Percentiles rank a stretch among this genome's conserved stretches.
Evolutionary conservation across 2,329 filamentous ascomycete genomes (phyloP).

Genomic region (Cladophialophora psammophila): DNA sequence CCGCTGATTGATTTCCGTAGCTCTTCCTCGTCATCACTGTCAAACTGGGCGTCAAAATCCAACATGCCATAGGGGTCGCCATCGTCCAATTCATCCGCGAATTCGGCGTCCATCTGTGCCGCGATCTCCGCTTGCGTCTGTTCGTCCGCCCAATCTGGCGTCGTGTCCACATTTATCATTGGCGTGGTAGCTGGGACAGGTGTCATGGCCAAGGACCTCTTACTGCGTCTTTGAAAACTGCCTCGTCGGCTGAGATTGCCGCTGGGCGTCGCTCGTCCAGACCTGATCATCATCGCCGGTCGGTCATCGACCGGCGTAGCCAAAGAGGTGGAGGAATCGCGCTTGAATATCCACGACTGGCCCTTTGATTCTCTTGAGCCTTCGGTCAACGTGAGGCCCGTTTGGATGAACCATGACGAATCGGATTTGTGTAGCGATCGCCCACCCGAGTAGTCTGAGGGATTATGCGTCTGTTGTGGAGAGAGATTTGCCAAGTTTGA

Average conservation of each 20-base stretch:
- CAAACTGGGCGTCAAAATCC: constrained; percentile 43
- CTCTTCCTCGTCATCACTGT: constrained; percentile 58
- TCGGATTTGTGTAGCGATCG: constrained; percentile 25
- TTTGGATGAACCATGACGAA: constrained; percentile 62
- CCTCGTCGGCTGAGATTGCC: constrained; percentile 38
- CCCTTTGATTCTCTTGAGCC: constrained; percentile 67
- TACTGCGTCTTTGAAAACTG: constrained; percentile 44
- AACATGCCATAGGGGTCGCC: constrained; percentile 39
- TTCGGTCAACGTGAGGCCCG: constrained; percentile 63
- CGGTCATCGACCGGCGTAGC: constrained; percentile 39
- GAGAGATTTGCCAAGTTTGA: constrained; percentile 22
- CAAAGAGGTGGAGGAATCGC: constrained; percentile 64
- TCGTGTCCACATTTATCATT: constrained; percentile 27
- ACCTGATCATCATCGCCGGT: constrained; percentile 13
- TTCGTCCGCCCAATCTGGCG: constrained; percentile 40
- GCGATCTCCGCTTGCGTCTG: constrained; percentile 40
- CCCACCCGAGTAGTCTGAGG: not conserved
- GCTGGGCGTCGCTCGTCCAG: constrained; percentile 37
- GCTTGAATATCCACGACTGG: constrained; percentile 66
- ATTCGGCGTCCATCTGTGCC: constrained; percentile 34
- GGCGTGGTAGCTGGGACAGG: constrained; percentile 34
- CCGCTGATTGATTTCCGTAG: constrained; percentile 60
- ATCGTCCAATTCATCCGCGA: constrained; percentile 33
- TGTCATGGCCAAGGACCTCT: constrained; percentile 49
- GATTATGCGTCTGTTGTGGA: not conserved